A percentile compares a stretch with the other conserved stretches of the same genome.
phyloP scores from a whole-genome alignment of 148 eudicot species.

The Amaranthus palmeri region DNA sequence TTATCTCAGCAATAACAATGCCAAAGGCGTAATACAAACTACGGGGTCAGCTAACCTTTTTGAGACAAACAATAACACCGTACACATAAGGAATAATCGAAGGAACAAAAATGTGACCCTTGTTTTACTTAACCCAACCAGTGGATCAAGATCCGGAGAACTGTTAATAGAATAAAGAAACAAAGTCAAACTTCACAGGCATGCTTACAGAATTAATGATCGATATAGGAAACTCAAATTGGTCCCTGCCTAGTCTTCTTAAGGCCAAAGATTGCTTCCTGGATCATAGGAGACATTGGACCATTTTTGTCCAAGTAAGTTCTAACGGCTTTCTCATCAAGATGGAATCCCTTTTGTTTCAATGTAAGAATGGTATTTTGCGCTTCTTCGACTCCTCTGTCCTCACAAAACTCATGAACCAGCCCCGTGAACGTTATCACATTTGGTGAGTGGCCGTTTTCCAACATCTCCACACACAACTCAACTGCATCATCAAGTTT shows the following conservation, averaged over 20 bases:
- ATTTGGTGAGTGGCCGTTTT: slow-evolving; percentile 77
- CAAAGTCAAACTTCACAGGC: slow-evolving; percentile 5
- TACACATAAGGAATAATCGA: too few species aligned
- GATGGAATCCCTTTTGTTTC: slow-evolving; percentile 54
- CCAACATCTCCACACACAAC: slow-evolving; percentile 69
- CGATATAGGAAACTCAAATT: slow-evolving; percentile 7
- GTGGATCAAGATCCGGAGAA: too few species aligned
- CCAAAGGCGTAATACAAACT: too few species aligned
- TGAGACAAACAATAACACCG: too few species aligned
- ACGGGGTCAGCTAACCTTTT: too few species aligned
- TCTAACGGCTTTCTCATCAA: slow-evolving; percentile 68
- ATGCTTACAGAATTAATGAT: slow-evolving; percentile 20
- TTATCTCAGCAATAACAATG: too few species aligned
- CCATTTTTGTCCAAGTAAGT: slow-evolving; percentile 72
- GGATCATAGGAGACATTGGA: slow-evolving; percentile 55
- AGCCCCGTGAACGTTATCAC: slow-evolving; percentile 54
- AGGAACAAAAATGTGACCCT: too few species aligned
- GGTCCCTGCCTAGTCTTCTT: slow-evolving; percentile 31
- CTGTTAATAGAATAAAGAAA: not conserved
- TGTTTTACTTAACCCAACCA: too few species aligned
- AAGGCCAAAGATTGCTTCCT: slow-evolving; percentile 81
- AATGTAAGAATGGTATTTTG: slow-evolving; percentile 33
- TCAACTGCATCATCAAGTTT: slow-evolving; percentile 70
- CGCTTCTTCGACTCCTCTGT: slow-evolving; percentile 79
- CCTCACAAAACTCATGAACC: slow-evolving; percentile 69